Percentiles rank a stretch among this genome's conserved stretches.
phyloP scores from a whole-genome alignment of 164 flowering plant genomes.

The Saururus chinensis region DNA sequence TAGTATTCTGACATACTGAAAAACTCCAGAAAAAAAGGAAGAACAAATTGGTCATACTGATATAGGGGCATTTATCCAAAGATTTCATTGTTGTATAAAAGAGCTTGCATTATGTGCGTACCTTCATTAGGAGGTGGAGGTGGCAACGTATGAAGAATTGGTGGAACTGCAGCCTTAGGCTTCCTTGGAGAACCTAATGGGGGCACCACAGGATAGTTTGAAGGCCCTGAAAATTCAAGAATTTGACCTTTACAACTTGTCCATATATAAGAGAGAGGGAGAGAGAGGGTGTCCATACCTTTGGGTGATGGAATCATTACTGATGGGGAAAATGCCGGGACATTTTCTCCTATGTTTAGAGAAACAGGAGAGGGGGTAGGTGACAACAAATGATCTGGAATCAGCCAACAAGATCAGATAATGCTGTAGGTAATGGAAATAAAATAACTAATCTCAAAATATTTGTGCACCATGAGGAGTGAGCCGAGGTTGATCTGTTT shows the following conservation, averaged over 20 bases:
- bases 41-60: not conserved
- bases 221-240: conserved; percentile 15
- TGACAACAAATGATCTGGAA: conserved; percentile 17
- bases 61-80: not conserved
- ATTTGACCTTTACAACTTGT: not conserved
- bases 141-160: conserved; percentile 39
- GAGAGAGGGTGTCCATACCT: conserved; percentile 18
- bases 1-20: not conserved
- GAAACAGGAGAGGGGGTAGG: conserved; percentile 23
- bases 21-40: not conserved
- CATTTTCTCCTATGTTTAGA: not conserved
- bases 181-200: conserved; percentile 27
- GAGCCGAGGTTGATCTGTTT: conserved; percentile 12
- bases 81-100: no score
- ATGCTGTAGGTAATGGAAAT: not conserved
- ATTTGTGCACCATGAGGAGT: conserved; percentile 24
- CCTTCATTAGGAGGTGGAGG: conserved; percentile 82
- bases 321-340: conserved; percentile 33
- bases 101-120: conserved; percentile 7
- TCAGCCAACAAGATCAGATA: conserved; percentile 4
- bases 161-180: conserved; percentile 20
- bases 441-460: not conserved
- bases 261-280: not conserved
- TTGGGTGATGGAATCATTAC: conserved; percentile 2
- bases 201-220: conserved; percentile 23